Conservation (phyloP, 2,329 filamentous ascomycete species). For the Colletotrichum neosansevieriae region DNA sequence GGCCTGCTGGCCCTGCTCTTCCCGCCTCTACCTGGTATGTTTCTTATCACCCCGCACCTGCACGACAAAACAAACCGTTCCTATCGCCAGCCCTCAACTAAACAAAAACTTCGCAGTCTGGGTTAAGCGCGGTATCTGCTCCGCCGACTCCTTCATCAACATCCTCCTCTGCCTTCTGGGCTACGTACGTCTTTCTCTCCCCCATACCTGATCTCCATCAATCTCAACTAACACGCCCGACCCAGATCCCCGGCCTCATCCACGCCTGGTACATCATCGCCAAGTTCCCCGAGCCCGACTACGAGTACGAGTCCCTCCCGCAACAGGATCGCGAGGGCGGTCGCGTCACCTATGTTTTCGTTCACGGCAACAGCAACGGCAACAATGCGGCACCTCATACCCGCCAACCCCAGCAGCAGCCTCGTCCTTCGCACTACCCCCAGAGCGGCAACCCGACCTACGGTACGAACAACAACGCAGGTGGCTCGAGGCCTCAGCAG, state of each 20-base stretch:
- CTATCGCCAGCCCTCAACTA: constrained; percentile 43
- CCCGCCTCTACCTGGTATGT: constrained; percentile 73
- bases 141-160: constrained; percentile 93
- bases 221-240: constrained; percentile 40
- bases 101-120: constrained; percentile 74
- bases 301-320: constrained; percentile 75
- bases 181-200: constrained; percentile 59
- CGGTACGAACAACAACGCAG: constrained; percentile 53
- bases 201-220: constrained; percentile 49
- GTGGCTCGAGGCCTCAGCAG: constrained; percentile 46
- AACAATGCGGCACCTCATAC: constrained; percentile 44
- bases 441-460: constrained; percentile 56
- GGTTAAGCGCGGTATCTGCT: constrained; percentile 96
- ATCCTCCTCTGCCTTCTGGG: constrained; percentile 86
- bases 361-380: constrained; percentile 60
- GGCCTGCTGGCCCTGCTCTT: constrained; percentile 74
- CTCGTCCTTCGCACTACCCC: constrained; percentile 48
- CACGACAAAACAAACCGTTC: neutral
- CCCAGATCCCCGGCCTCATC: constrained; percentile 83
- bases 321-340: constrained; percentile 65
- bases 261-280: constrained; percentile 99
- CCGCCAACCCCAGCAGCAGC: constrained; percentile 48
- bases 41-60: constrained; percentile 12
- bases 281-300: constrained; percentile 81
- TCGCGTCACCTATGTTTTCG: constrained; percentile 83